Base-by-base conservation (phyloP, 805 yeast species). In the Candida nitratophila region DNA sequence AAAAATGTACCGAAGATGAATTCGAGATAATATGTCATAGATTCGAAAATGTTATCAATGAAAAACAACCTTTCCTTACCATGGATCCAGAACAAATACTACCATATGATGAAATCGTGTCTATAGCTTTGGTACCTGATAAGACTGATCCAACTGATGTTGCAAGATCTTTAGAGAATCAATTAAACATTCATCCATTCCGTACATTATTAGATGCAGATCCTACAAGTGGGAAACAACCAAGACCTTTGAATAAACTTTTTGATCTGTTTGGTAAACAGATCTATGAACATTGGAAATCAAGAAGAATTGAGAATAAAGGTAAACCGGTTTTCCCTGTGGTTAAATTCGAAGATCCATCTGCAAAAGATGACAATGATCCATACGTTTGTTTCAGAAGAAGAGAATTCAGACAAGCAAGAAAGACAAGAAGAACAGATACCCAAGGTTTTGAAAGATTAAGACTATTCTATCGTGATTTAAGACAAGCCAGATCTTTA, bases 311-410 rank as follows among this genome's bases (percentile, higher is more conserved):
- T 17, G 77, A 65, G 37, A 69, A 87, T 43, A 63, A 70, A 24
- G 97, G 97, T 29, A 76, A 76, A 52, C 63, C 84, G 4, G 76
- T 93, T 19, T 74, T 79, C 51, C 96, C 97, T 4, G 63, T 73
- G 15, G 69, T 93, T 41, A 86, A 81, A 60, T 89, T 86, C 60
- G 97, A 90, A 66, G 90, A 86, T 53, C 86, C 86, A 21, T 78
- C 77, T 44, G 62, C 60, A 35, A 89, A 89, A 57, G 97, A 90
- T 56, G 97, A 90, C 56, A 77, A 76, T 47, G 97, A 93, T 62
- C 98, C 99, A 1, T 93, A 93, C 63, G 83, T 88, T 35, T 88
- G 97, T 68, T 93, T 93, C 71, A 78, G 99, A 56, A 81, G 96
- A 52, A 83, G 99, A 63, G 98, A 90, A 58, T 83, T 88, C 51